Conservation (phyloP, 2,329 filamentous ascomycete species). For the Penicillium decumbens region DNA sequence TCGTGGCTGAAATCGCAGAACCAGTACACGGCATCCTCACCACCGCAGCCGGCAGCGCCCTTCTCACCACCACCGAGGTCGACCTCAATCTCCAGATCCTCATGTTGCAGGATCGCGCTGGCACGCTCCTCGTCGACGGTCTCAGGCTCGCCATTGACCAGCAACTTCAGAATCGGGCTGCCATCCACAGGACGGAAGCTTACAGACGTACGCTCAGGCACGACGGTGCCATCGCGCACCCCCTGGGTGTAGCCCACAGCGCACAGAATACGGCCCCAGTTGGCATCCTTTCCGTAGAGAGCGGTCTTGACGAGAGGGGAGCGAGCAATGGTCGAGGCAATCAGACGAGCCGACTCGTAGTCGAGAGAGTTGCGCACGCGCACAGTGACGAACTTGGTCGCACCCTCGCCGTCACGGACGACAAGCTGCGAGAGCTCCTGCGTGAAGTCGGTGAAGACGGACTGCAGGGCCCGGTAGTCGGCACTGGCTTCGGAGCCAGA, state of each 20-base stretch:
- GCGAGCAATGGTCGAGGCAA: constrained; percentile 82
- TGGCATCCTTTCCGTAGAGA: constrained; percentile 92
- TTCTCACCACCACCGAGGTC: constrained; percentile 51
- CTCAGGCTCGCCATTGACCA: constrained; percentile 60
- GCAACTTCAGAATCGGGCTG: constrained; percentile 52
- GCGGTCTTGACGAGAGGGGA: constrained; percentile 96
- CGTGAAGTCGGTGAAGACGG: constrained; percentile 70
- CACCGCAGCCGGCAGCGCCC: constrained; percentile 39
- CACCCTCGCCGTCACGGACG: constrained; percentile 92
- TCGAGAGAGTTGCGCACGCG: constrained; percentile 69
- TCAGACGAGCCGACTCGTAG: constrained; percentile 66
- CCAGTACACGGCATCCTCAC: constrained; percentile 57
- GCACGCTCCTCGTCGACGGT: constrained; percentile 58
- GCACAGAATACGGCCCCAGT: constrained; percentile 96
- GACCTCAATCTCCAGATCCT: constrained; percentile 60
- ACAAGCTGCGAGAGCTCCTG: constrained; percentile 85
- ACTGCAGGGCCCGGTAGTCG: constrained; percentile 68
- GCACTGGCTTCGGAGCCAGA: constrained; percentile 36
- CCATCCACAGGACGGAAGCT: constrained; percentile 58
- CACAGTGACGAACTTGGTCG: constrained; percentile 96
- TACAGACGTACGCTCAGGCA: constrained; percentile 55
- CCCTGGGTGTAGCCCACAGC: constrained; percentile 74
- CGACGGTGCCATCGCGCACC: constrained; percentile 44
- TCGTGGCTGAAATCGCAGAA: constrained; percentile 66
- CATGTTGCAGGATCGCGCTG: constrained; percentile 55